Conservation (phyloP, 2,329 filamentous ascomycete species). For the Beauveria scarabaeidicola region DNA sequence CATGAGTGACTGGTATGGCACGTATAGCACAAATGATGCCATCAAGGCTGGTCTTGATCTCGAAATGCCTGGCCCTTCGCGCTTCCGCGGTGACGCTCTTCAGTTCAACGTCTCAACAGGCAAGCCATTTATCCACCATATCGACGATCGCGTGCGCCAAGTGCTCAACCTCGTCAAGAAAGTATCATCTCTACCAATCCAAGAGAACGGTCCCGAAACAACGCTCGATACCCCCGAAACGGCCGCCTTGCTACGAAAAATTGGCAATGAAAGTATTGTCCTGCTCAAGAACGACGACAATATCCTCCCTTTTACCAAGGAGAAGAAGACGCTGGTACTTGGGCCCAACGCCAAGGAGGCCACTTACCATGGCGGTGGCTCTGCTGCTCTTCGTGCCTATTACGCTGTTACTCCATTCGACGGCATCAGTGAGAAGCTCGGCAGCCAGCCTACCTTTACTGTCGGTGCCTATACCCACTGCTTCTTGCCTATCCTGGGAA, state of each 20-base stretch:
- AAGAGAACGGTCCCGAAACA: conserved; percentile 45
- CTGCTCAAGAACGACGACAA: conserved; percentile 63
- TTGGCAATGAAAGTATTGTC: conserved; percentile 62
- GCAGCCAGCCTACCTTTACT: conserved; percentile 37
- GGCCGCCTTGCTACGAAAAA: conserved; percentile 52
- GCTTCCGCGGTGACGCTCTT: conserved; percentile 41
- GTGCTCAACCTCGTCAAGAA: conserved; percentile 53
- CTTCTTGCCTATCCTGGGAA: conserved; percentile 50
- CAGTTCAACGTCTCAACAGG: conserved; percentile 45
- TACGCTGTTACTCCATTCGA: conserved; percentile 65
- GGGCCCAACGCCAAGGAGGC: conserved; percentile 50
- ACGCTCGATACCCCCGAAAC: conserved; percentile 52
- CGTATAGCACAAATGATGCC: conserved; percentile 44
- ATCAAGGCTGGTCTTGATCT: conserved; percentile 46
- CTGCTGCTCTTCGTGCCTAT: conserved; percentile 51
- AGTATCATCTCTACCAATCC: conserved; percentile 43
- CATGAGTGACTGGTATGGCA: conserved; percentile 54
- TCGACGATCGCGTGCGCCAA: conserved; percentile 50
- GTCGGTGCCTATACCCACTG: conserved; percentile 59
- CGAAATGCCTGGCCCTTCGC: conserved; percentile 51
- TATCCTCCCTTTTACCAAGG: conserved; percentile 54
- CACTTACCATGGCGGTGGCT: conserved; percentile 56
- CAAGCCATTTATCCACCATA: conserved; percentile 45
- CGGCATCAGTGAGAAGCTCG: conserved; percentile 52
- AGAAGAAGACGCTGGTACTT: conserved; percentile 50